Evolutionary conservation across 768 basidiomycete genomes (phyloP), one percentile per base, ranked within the genome.

Genomic region (Pilatotrama ljubarskyi): DNA sequence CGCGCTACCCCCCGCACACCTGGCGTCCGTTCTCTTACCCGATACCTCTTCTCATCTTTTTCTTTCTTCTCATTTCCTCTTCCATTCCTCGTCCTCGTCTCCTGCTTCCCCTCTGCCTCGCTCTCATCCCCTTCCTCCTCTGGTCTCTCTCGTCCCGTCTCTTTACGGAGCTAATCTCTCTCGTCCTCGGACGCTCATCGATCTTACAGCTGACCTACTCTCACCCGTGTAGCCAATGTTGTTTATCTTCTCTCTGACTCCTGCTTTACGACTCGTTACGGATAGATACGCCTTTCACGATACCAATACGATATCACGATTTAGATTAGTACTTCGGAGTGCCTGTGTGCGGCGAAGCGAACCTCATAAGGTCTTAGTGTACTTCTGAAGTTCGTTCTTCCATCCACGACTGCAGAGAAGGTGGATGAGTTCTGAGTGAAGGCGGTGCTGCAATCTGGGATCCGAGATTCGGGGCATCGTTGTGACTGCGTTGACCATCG

Each of bases 11-110:
- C 48, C 36, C 61, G 61, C 61, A 58, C 41, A 15, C 55, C 52
- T 46, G 44, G 51, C 61, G 56, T 63, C 61, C 61, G 15, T 54
- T 58, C 61, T 20, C 46, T 60, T 54, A 18, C 51, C 35, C 52
- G 70, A 72, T 74, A 72, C 72, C 58, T 64, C 67, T 72, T 57
- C 66, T 70, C 58, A 40, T 59, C 43, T 50, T 67, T 64, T 70
- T 65, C 59, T 51, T 43, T 57, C 59, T 61, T 55, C 51, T 61
- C 51, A 56, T 59, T 40, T 59, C 41, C 43, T 38, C 48, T 43
- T 32, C 29, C 29, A 32, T 38, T 46, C 40, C 53, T 63, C 44
- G 55, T 24, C 38, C 43, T 18, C 46, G 51, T 47, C 59, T 64
- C 35, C 53, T 37, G 29, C 41, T 47, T 25, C 43, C 56, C 43